phyloP scores from a whole-genome alignment of 2,329 filamentous ascomycete species.

The Juglanconis sp. region DNA sequence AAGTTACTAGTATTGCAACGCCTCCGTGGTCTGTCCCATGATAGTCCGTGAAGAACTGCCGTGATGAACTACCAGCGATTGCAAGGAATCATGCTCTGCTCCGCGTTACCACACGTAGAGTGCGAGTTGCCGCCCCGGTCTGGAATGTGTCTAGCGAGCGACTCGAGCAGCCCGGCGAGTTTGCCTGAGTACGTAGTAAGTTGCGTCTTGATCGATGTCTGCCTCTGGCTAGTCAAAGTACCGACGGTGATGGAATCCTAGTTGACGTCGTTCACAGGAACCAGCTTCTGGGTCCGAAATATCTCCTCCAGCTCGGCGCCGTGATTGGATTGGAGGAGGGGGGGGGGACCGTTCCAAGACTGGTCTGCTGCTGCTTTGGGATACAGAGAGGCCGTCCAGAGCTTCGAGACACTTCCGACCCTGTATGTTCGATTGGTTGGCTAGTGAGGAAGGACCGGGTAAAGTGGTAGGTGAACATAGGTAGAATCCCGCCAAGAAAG shows the following conservation, averaged over 20 bases:
- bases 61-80: neutral
- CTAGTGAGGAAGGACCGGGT: slow-evolving; percentile 17
- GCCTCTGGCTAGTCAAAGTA: slow-evolving; percentile 33
- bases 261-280: slow-evolving; percentile 25
- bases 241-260: slow-evolving; percentile 36
- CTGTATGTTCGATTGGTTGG: slow-evolving; percentile 28
- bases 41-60: slow-evolving; percentile 28
- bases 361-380: slow-evolving; percentile 37
- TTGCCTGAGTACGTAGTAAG: neutral
- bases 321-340: slow-evolving; percentile 27
- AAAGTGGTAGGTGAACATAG: slow-evolving; percentile 25
- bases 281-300: slow-evolving; percentile 10
- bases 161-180: neutral
- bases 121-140: slow-evolving; percentile 4
- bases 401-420: slow-evolving; percentile 42
- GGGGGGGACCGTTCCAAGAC: slow-evolving; percentile 38
- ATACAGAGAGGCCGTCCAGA: slow-evolving; percentile 40
- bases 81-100: slow-evolving; percentile 18
- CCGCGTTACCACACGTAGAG: slow-evolving; percentile 5
- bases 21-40: slow-evolving; percentile 29
- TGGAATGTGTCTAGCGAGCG: slow-evolving; percentile 10
- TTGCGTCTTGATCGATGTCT: slow-evolving; percentile 31
- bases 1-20: slow-evolving; percentile 29
- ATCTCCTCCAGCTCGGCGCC: slow-evolving; percentile 36
- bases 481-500: slow-evolving; percentile 20